Evolutionary conservation across 768 basidiomycete genomes (phyloP).

Genomic region (Kwoniella sp.): DNA sequence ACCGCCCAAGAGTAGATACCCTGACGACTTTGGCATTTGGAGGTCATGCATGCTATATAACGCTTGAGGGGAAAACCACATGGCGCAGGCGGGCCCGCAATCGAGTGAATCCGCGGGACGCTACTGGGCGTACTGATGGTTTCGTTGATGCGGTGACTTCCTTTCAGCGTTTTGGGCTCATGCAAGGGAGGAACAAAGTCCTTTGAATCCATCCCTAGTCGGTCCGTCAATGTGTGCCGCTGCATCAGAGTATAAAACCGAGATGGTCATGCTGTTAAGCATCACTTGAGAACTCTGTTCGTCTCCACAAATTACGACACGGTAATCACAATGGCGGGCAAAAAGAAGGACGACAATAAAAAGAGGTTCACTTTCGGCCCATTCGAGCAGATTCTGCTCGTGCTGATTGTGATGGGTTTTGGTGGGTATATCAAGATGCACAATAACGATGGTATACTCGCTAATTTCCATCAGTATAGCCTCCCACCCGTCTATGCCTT

Average conservation of each 20-base stretch:
- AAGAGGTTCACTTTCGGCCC: conserved; percentile 48
- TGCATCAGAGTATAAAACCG: background rate
- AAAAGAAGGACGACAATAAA: conserved; percentile 28
- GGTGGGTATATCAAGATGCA: conserved; percentile 19
- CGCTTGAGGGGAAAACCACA: conserved; percentile 6
- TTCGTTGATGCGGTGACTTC: background rate
- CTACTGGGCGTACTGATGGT: no score
- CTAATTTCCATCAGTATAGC: conserved; percentile 5
- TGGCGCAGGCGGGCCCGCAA: background rate
- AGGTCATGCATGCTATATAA: conserved; percentile 37
- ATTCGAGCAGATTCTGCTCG: conserved; percentile 47
- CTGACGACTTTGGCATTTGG: conserved; percentile 25
- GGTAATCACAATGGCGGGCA: conserved; percentile 13
- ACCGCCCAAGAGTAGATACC: conserved; percentile 41
- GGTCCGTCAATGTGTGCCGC: no score
- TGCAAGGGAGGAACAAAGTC: background rate
- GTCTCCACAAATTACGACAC: no score
- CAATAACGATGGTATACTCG: background rate
- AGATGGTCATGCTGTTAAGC: no score
- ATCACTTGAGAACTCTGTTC: no score
- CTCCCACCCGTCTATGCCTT: conserved; percentile 22
- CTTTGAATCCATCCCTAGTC: background rate
- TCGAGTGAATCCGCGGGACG: no score
- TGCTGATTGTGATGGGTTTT: conserved; percentile 49
- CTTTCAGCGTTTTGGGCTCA: conserved; percentile 8